phyloP scores from a whole-genome alignment of 768 basidiomycete genomes.

The Phallus indusiatus region DNA sequence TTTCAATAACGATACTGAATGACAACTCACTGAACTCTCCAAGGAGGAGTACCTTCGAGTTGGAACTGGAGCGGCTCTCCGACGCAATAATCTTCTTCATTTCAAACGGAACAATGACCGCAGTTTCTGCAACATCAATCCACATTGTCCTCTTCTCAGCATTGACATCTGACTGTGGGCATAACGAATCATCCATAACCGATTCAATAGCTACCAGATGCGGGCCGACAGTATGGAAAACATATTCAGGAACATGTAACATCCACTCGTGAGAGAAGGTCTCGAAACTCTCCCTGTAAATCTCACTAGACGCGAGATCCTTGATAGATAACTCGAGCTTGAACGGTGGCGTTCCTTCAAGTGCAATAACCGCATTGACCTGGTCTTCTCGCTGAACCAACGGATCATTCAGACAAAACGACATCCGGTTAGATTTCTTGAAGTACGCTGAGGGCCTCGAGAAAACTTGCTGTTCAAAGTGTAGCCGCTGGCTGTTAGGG shows the following conservation, averaged over 20 bases:
- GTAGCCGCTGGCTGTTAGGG: slow-evolving; percentile 55
- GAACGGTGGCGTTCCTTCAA: slow-evolving; percentile 87
- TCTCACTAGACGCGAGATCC: slow-evolving; percentile 62
- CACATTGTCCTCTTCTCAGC: slow-evolving; percentile 53
- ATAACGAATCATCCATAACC: slow-evolving; percentile 71
- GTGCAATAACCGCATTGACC: slow-evolving; percentile 50
- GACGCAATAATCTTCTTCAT: slow-evolving; percentile 76
- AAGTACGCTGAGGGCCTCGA: slow-evolving; percentile 76
- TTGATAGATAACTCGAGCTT: slow-evolving; percentile 63
- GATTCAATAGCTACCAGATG: slow-evolving; percentile 73
- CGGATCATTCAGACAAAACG: slow-evolving; percentile 67
- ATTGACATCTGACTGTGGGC: slow-evolving; percentile 64
- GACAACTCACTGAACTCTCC: slow-evolving; percentile 69
- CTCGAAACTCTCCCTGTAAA: slow-evolving; percentile 46
- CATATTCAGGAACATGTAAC: slow-evolving; percentile 57
- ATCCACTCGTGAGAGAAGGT: slow-evolving; percentile 53
- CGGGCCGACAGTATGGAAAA: slow-evolving; percentile 70
- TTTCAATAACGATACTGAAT: not conserved
- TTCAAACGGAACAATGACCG: slow-evolving; percentile 81
- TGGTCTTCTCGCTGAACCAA: slow-evolving; percentile 41
- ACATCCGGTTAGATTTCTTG: slow-evolving; percentile 51
- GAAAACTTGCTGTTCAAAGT: slow-evolving; percentile 82
- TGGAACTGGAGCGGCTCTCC: slow-evolving; percentile 89
- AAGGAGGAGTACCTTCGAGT: slow-evolving; percentile 88
- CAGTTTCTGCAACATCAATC: slow-evolving; percentile 95